Evolutionary conservation across 179 eudicot species (phyloP).

Genomic region (Spinacia oleracea): DNA sequence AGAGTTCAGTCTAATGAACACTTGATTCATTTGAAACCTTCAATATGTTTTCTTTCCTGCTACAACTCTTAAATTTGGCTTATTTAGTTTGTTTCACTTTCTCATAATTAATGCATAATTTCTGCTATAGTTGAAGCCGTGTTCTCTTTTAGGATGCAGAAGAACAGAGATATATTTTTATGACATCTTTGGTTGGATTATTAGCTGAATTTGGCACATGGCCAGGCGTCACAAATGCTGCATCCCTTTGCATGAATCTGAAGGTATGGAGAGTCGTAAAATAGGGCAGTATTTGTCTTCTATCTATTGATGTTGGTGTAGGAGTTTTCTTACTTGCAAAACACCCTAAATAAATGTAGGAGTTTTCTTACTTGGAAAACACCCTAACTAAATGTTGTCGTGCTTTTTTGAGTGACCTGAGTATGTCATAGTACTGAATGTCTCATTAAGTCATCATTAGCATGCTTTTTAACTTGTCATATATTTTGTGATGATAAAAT

Average conservation of each 20-base stretch:
- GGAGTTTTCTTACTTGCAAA: constrained; percentile 4
- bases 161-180: constrained; percentile 76
- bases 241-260: constrained; percentile 62
- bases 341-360: neutral
- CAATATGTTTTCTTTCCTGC: neutral
- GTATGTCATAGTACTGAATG: neutral
- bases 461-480: neutral
- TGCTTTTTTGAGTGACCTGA: neutral
- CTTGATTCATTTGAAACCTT: neutral
- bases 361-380: constrained; percentile 3
- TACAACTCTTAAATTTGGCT: neutral
- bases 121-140: constrained; percentile 19
- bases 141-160: constrained; percentile 64
- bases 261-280: constrained; percentile 51
- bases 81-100: neutral
- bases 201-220: constrained; percentile 75
- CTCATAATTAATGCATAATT: neutral
- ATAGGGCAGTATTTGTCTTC: neutral
- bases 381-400: neutral
- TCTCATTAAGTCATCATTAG: neutral
- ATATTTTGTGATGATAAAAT: neutral
- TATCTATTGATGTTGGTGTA: neutral
- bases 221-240: constrained; percentile 77
- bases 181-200: constrained; percentile 69
- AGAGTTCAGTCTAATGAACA: neutral